Percentiles rank a stretch among this genome's conserved stretches.
phyloP scores from a whole-genome alignment of 208 protist species.

The Wallacemonas sp. region DNA sequence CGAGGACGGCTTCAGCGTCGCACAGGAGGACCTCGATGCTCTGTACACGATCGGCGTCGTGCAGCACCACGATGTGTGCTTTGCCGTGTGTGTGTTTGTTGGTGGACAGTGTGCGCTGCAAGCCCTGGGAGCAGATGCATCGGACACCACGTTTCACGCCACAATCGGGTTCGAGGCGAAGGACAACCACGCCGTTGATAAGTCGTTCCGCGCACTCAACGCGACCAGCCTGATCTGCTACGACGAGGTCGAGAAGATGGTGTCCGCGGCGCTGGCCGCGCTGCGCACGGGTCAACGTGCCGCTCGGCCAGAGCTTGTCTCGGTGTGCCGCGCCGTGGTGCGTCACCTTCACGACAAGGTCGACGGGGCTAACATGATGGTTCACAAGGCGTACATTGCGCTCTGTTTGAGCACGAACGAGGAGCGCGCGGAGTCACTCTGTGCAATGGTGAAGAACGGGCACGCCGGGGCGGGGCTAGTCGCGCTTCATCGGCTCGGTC shows the following conservation, averaged over 20 bases:
- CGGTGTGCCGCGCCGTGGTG: background rate
- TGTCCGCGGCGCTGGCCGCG: background rate
- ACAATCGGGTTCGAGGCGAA: conserved; percentile 2
- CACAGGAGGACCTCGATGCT: background rate
- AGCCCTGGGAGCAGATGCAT: background rate
- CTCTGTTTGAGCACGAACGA: conserved; percentile 6
- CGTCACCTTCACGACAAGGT: conserved; percentile 1
- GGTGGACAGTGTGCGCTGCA: conserved; percentile 4
- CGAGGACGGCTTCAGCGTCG: background rate
- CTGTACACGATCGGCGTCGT: conserved; percentile 14
- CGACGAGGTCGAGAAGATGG: conserved; percentile 4
- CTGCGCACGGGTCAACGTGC: background rate
- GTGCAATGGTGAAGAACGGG: background rate
- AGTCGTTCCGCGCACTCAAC: conserved; percentile 13
- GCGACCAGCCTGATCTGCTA: background rate
- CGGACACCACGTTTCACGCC: conserved; percentile 8
- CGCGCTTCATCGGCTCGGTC: background rate
- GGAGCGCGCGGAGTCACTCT: background rate
- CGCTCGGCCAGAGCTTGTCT: background rate
- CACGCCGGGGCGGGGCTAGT: background rate
- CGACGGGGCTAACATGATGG: conserved; percentile 3
- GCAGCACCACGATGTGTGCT: conserved; percentile 10
- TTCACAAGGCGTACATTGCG: conserved; percentile 10
- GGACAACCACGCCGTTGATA: conserved; percentile 16
- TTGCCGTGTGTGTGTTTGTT: conserved; percentile 10